Base-by-base conservation (phyloP, 805 yeast species). In the Myxozyma vanderwaltii region DNA sequence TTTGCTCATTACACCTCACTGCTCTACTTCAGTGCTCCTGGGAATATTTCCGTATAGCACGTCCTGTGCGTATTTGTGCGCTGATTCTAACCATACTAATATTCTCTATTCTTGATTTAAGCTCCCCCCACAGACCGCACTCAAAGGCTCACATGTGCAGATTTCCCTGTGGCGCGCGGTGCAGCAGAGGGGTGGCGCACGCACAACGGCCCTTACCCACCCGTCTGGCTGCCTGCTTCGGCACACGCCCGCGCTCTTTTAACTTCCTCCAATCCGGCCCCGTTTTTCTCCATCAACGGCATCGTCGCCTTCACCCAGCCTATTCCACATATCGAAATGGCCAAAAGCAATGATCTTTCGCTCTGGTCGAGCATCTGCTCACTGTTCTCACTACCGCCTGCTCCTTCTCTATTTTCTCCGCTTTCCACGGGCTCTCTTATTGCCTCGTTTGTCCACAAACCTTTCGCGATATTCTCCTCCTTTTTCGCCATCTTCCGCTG, bases 281-380 rank as follows among this genome's bases (percentile, higher is more conserved):
- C 40, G 43, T 43, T 31, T 33, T 43, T 4, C 36, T 29, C 49
- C 13, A 4, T 23, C 44, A 6, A n/a, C 36, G 13, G 2, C 51
- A 36, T 21, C 31, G 6, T 15, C 43, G 26, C 4, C 6, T 24
- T 49, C 43, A 4, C 38, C 24, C 27, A 17, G 26, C 29, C 40
- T 10, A 29, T 35, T 19, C 40, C 27, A 29, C 40, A 2, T 27
- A 7, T 33, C 6, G 17, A n/a, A 39, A 38, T 49, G 44, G 52
- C 29, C 33, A 44, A 26, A 29, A 17, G 21, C 27, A 5, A 13
- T 35, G 35, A 23, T 23, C 50, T 27, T 44, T 23, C 56, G 36
- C 47, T 46, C 36, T 39, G 57, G 52, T 24, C 31, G 44, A 35
- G 40, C 38, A 7, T 54, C 26, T 39, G 45, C 47, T 17, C 57